These are phyloP conservation scores for Coelastrella sp. DNA, from an alignment of 139 green algal species.

Conservation along the genomic window DNA sequence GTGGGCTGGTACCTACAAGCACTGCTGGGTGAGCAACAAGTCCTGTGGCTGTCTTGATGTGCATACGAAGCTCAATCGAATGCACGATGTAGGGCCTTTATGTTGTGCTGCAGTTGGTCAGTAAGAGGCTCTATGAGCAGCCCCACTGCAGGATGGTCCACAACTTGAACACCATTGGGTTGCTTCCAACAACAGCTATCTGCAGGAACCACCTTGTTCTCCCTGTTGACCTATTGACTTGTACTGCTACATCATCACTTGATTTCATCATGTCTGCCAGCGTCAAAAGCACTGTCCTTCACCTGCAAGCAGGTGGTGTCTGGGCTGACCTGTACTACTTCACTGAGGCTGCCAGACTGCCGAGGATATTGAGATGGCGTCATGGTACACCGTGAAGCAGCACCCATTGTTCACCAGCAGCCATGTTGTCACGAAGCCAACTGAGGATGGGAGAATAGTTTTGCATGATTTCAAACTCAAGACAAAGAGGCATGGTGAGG, in stretches of 20 bases:
- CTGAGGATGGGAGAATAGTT: background rate
- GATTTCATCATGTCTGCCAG: background rate
- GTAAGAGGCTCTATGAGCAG: no score
- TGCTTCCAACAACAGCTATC: no score
- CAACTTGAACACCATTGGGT: no score
- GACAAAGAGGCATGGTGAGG: background rate
- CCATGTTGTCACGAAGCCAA: background rate
- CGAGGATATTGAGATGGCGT: background rate
- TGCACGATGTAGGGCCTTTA: background rate
- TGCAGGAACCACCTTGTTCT: no score
- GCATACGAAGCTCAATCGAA: background rate
- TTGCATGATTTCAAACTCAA: background rate
- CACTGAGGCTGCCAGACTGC: background rate
- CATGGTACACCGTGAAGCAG: background rate
- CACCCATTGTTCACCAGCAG: background rate
- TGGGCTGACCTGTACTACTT: conserved; percentile 2
- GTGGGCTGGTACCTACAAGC: background rate
- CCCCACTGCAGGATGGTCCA: no score
- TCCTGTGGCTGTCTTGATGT: no score
- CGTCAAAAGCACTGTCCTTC: no score
- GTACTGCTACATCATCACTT: no score
- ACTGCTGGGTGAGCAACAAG: background rate
- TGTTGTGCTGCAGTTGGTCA: background rate
- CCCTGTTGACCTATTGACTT: no score
- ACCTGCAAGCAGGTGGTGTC: background rate